Percentiles rank a stretch among this genome's conserved stretches.
Evolutionary conservation across 768 basidiomycete genomes (phyloP).

Genomic region (Trametes cubensis): DNA sequence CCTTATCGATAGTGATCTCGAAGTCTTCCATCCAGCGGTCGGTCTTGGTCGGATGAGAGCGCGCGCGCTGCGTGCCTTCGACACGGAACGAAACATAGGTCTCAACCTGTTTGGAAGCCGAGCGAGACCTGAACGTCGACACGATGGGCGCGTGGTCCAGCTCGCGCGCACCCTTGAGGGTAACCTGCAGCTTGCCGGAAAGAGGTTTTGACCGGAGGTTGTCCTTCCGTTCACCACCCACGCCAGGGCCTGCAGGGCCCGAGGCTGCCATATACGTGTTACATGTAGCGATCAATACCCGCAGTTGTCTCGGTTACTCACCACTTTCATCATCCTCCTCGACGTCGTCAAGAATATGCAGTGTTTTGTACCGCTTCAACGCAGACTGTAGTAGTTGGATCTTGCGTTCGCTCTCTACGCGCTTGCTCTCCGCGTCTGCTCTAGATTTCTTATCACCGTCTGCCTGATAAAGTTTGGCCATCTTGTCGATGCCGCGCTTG

Average conservation of each 20-base stretch:
- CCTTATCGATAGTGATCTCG: conserved; percentile 95
- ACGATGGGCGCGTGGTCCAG: conserved; percentile 90
- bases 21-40: conserved; percentile 99
- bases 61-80: conserved; percentile 91
- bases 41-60: conserved; percentile 89
- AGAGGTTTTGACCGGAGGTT: conserved; percentile 92
- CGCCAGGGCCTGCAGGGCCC: conserved; percentile 50
- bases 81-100: conserved; percentile 94
- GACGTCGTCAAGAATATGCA: conserved; percentile 88
- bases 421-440: conserved; percentile 91
- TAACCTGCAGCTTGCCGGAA: conserved; percentile 89
- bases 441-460: conserved; percentile 97
- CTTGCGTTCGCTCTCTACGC: conserved; percentile 94
- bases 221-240: conserved; percentile 87
- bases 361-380: conserved; percentile 93
- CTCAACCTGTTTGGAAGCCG: conserved; percentile 82
- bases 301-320: conserved; percentile 34
- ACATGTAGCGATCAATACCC: neutral
- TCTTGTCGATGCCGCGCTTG: conserved; percentile 98
- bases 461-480: conserved; percentile 94
- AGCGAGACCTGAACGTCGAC: conserved; percentile 61
- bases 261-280: conserved; percentile 12
- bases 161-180: conserved; percentile 87
- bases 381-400: conserved; percentile 91
- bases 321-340: conserved; percentile 84